Base-by-base conservation (phyloP, 164 flowering plant genomes). In the Piper betle region DNA sequence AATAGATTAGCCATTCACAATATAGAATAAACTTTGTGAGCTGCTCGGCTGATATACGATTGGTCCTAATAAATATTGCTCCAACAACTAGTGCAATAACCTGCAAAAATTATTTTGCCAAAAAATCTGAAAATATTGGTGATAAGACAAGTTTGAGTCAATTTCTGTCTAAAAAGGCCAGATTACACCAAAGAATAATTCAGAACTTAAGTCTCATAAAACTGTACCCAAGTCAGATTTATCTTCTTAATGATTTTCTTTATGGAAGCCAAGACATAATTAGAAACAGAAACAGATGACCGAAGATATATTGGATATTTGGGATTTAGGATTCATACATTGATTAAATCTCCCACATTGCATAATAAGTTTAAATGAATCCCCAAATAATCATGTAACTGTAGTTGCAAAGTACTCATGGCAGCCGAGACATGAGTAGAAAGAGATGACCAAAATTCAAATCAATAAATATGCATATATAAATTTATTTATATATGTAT, bases 1-100 rank as follows among this genome's bases (percentile, higher is more conserved):
- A 80, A 73, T 80, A 88, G 64, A 91, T 88, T 54, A 91, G 73
- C 98, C 98, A 88, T 71, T 91, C 98, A 65, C 93, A 82, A 64
- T 91, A 91, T 64, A 91, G 73, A 69, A 91, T 76, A 73, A 83
- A 92, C 73, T 92, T 92, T 39, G 96, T 92, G 62, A 92, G 95
- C 71, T 87, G 79, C 81, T 92, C 98, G n/a, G 91, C 95, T 57
- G 98, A 81, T 64, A 85, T 79, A 53, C 71, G 80, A 66, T 95
- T 96, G 71, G 74, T 72, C 70, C 88, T 71, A 70, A 92, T 87
- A 64, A 76, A 92, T 65, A 72, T 75, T 66, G 96, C 98, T 74
- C 98, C 98, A 40, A 88, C 63, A 74, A 88, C 80, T 73, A 85
- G 95, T 72, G 98, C 91, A 71, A 85, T 71, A 60, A 87, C 86